Percentiles rank a stretch among this genome's conserved stretches.
These are phyloP conservation scores for Alternaria ventricosa DNA, from an alignment of 2,329 filamentous ascomycete genomes.

Conservation along the genomic window DNA sequence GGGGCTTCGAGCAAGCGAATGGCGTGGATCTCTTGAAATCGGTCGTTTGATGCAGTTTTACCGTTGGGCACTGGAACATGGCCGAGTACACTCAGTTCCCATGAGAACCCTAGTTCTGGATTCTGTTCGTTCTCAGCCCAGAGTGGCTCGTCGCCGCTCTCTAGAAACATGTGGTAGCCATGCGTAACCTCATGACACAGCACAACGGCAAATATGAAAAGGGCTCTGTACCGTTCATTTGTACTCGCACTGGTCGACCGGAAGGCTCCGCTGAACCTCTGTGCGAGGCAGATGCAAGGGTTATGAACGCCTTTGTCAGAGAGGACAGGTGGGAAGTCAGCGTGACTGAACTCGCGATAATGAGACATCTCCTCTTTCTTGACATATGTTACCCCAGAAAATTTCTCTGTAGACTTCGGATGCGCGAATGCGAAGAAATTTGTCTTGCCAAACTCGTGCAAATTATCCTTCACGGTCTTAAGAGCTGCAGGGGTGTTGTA, in stretches of 20 bases:
- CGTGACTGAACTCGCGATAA: no score
- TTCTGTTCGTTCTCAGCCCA: conserved; percentile 14
- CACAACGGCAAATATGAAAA: conserved; percentile 18
- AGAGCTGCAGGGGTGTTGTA: neutral
- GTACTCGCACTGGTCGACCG: neutral
- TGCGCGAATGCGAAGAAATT: conserved; percentile 18
- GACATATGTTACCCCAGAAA: no score
- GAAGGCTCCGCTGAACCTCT: neutral
- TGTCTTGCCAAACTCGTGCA: conserved; percentile 12
- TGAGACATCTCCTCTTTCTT: no score
- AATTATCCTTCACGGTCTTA: conserved; percentile 9
- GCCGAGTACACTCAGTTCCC: conserved; percentile 18
- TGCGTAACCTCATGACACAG: conserved; percentile 29
- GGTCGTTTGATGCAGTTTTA: neutral
- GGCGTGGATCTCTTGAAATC: neutral
- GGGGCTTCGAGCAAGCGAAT: neutral
- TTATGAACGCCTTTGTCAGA: neutral
- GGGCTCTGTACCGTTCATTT: conserved; percentile 7
- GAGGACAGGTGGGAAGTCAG: no score
- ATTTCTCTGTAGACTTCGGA: no score
- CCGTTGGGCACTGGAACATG: conserved; percentile 9
- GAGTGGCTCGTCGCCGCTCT: conserved; percentile 14
- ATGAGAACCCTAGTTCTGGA: conserved; percentile 23
- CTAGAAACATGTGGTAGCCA: conserved; percentile 18
- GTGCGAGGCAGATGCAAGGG: neutral